Percentiles rank a stretch among this genome's conserved stretches.
Evolutionary conservation across 495 filamentous ascomycete genomes (phyloP).

Genomic region (Filosporella fistucella): DNA sequence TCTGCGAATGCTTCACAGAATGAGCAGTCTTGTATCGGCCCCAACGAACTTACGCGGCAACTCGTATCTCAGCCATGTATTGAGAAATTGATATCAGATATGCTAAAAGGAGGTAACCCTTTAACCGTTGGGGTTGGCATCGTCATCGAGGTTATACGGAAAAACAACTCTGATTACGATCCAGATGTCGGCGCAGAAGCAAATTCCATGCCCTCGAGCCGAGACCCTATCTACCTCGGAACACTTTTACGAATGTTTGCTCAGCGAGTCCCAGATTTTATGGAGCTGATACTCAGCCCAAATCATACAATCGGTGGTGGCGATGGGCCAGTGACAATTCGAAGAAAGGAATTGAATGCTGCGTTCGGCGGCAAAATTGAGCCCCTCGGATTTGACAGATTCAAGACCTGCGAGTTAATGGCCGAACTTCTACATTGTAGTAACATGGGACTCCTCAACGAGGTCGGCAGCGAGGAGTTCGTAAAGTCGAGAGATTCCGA

Average conservation of each 20-base stretch:
- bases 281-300: slow-evolving; percentile 74
- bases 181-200: slow-evolving; percentile 77
- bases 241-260: slow-evolving; percentile 90
- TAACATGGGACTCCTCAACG: slow-evolving; percentile 97
- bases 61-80: slow-evolving; percentile 88
- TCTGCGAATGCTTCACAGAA: slow-evolving; percentile 97
- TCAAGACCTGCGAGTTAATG: slow-evolving; percentile 99
- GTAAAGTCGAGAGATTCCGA: slow-evolving; percentile 77
- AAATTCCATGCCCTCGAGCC: slow-evolving; percentile 70
- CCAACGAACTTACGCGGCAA: slow-evolving; percentile 93
- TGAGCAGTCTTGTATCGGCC: slow-evolving; percentile 95
- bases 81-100: slow-evolving; percentile 75
- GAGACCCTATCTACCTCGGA: slow-evolving; percentile 95
- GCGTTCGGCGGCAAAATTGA: slow-evolving; percentile 91
- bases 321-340: slow-evolving; percentile 53
- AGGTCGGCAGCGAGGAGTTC: slow-evolving; percentile 84
- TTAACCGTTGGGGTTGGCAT: slow-evolving; percentile 96
- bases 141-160: slow-evolving; percentile 96
- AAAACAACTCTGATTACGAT: slow-evolving; percentile 99
- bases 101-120: slow-evolving; percentile 92
- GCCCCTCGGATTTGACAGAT: slow-evolving; percentile 93
- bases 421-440: slow-evolving; percentile 96
- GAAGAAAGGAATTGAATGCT: slow-evolving; percentile 64
- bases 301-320: slow-evolving; percentile 56
- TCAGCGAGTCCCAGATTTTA: slow-evolving; percentile 89